Evolutionary conservation across 805 yeast genomes (phyloP).

Genomic region (Cyberlindnera mississippiensis): DNA sequence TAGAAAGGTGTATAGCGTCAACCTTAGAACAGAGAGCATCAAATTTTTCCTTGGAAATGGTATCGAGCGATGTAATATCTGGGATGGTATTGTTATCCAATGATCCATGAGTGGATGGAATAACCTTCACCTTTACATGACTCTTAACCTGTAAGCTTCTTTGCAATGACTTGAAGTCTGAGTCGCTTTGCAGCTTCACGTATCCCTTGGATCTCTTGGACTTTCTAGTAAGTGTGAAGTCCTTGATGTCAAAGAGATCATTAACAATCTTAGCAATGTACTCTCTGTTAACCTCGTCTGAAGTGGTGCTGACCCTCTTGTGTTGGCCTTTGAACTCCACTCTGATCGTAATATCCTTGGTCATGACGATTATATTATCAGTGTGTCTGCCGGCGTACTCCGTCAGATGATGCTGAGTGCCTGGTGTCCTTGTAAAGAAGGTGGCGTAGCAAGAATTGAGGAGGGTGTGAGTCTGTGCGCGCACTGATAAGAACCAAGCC

Average conservation of each 20-base stretch:
- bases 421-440: neutral
- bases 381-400: too few relatives aligned
- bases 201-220: constrained; percentile 16
- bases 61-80: neutral
- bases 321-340: constrained; percentile 4
- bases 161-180: constrained; percentile 13
- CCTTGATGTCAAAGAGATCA: constrained; percentile 3
- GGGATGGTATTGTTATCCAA: neutral
- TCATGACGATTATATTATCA: too few relatives aligned
- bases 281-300: constrained; percentile 1
- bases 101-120: neutral
- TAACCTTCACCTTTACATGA: constrained; percentile 12
- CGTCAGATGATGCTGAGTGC: too few relatives aligned
- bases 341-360: constrained; percentile 4
- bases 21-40: constrained; percentile 8
- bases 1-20: constrained; percentile 6
- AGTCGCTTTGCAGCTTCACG: constrained; percentile 2
- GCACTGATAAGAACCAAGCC: too few relatives aligned
- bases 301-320: neutral
- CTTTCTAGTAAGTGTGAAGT: constrained; percentile 13
- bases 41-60: constrained; percentile 2
- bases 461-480: too few relatives aligned
- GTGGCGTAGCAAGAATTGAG: neutral
- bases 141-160: constrained; percentile 17
- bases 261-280: constrained; percentile 1